Base-by-base conservation (phyloP, 2,329 filamentous ascomycete species). In the Fusarium anguioides region DNA sequence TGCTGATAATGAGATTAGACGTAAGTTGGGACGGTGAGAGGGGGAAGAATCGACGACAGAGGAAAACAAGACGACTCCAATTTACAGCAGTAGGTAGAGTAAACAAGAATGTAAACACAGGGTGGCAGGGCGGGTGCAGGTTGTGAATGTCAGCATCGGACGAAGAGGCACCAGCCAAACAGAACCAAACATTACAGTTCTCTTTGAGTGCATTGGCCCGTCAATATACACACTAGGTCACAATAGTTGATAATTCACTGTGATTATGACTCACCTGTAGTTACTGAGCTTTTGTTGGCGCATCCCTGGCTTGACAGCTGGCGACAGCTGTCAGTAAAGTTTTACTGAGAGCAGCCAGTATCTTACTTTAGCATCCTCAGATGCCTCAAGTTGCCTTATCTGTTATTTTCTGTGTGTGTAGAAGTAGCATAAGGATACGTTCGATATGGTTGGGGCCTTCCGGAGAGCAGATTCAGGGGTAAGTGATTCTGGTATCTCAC, bases 91-190 rank as follows among this genome's bases (percentile, higher is more conserved):
- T 27, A 24, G 20, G 39, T 6, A 45, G 33, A 50, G 21, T 6
- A 23, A 39, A 2, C 8, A n/a, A 7, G 12, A 37, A 35, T 50
- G n/a, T 12, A 24, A 24, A 18, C 23, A 35, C 8, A 29, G 35
- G 36, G 15, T 21, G 35, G 20, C 14, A 15, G 18, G 54, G 20
- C 17, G 20, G 35, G 23, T 41, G 11, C 17, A 9, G 26, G 40
- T 29, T 48, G 51, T 64, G 45, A 55, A 40, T 40, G 20, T 39
- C 12, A 48, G 39, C 18, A 50, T 20, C 21, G 20, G 42, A 56
- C 58, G 63, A 63, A 47, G 20, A 33, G 21, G 44, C 36, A 46
- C 40, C 35, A 36, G 29, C 47, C 44, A 64, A 64, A 64, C 51
- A 47, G n/a, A 41, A 44, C 17, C n/a, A 40, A 27, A 35, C 14